These are phyloP conservation scores for Takashimella tepidaria DNA, from an alignment of 1,284 basidiomycete genomes.

Conservation along the genomic window DNA sequence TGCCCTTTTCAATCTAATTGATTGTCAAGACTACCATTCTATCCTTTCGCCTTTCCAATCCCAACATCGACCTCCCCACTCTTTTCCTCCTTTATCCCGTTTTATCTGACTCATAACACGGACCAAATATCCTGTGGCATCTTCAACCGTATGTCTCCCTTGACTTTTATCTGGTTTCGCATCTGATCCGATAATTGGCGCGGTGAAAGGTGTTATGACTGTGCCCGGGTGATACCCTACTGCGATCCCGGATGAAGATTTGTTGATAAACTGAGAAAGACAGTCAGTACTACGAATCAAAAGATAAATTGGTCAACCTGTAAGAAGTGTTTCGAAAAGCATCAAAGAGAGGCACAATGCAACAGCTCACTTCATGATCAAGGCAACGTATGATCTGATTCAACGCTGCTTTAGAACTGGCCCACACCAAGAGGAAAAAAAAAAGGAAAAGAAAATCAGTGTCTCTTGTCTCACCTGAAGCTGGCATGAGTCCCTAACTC, in stretches of 20 bases:
- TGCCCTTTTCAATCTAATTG: too few relatives aligned
- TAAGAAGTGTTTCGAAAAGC: too few relatives aligned
- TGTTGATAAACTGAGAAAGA: constrained; percentile 17
- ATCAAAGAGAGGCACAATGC: background rate
- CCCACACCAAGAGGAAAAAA: too few relatives aligned
- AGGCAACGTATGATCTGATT: constrained; percentile 68
- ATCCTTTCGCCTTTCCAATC: constrained; percentile 63
- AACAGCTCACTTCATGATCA: constrained; percentile 59
- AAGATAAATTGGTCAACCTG: too few relatives aligned
- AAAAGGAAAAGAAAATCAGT: background rate
- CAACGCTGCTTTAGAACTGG: constrained; percentile 64
- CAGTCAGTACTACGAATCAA: too few relatives aligned
- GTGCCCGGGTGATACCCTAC: constrained; percentile 47
- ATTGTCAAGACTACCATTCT: constrained; percentile 37
- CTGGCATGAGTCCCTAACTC: too few relatives aligned
- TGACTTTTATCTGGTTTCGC: constrained; percentile 31
- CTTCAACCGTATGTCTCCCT: constrained; percentile 58
- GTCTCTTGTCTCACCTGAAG: too few relatives aligned
- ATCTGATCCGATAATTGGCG: constrained; percentile 37
- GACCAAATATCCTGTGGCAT: constrained; percentile 58
- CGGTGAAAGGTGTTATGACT: constrained; percentile 38
- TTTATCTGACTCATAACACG: constrained; percentile 53
- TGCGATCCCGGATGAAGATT: constrained; percentile 45
- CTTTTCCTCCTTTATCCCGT: constrained; percentile 27
- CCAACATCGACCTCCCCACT: constrained; percentile 61